Conservation (phyloP, 2,329 filamentous ascomycete genomes). For the Rhynchosporium secalis region DNA sequence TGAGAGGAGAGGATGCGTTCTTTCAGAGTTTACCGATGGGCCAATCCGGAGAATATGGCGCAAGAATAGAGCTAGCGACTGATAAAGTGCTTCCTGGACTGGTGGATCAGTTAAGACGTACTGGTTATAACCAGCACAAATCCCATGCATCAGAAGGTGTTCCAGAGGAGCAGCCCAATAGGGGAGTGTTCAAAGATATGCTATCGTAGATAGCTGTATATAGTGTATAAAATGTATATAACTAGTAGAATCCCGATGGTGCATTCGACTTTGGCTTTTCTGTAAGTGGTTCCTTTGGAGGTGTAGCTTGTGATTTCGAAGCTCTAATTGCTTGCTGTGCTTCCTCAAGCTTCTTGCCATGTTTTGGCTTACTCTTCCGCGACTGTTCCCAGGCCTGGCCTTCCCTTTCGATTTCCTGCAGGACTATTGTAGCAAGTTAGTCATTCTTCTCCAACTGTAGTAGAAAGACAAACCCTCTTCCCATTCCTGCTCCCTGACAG, state of each 20-base stretch:
- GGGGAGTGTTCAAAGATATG: constrained; percentile 57
- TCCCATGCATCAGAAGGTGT: constrained; percentile 35
- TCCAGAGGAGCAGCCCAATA: constrained; percentile 33
- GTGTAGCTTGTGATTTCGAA: constrained; percentile 14
- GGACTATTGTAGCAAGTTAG: constrained; percentile 46
- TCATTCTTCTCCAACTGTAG: not conserved
- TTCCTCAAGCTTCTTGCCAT: constrained; percentile 22
- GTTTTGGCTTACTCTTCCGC: constrained; percentile 31
- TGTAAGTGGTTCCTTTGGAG: constrained; percentile 9
- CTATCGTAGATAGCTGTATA: constrained; percentile 47
- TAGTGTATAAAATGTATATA: constrained; percentile 33
- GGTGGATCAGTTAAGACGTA: constrained; percentile 49
- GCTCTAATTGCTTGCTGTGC: not conserved
- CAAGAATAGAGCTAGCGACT: constrained; percentile 58
- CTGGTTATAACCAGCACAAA: constrained; percentile 34
- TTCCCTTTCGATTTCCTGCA: constrained; percentile 67
- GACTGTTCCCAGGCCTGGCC: constrained; percentile 48
- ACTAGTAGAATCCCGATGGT: constrained; percentile 39
- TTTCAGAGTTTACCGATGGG: constrained; percentile 57
- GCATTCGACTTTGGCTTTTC: constrained; percentile 32
- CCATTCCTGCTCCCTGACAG: constrained; percentile 79
- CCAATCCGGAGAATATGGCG: constrained; percentile 53
- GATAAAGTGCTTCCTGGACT: constrained; percentile 58
- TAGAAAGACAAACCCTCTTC: constrained; percentile 64
- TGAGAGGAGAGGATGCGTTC: constrained; percentile 75